Evolutionary conservation across 2,329 filamentous ascomycete genomes (phyloP), one percentile per base, ranked within the genome.

Genomic region (Colletotrichum simmondsii): DNA sequence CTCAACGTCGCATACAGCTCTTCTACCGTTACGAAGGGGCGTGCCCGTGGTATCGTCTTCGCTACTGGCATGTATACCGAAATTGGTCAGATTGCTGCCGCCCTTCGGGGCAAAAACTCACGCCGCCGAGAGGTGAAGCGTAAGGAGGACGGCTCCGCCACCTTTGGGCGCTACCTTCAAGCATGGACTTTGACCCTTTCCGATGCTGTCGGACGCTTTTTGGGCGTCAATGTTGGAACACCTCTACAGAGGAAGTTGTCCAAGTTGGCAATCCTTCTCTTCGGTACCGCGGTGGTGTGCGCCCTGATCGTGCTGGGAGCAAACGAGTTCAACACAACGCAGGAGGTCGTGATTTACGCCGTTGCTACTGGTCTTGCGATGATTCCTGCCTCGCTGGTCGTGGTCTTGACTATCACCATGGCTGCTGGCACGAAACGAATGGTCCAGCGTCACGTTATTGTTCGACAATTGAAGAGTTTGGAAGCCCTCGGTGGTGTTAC

Each of bases 221-320:
- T 89, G 64, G 88, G 84, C 60, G 79, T 85, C 72, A 83, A 81
- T 52, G 82, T 90, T 37, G 92, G 92, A 52, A 94, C 92, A 14
- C 92, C 92, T 1, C 84, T 94, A 37, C 92, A 93, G 80, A 89
- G 88, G 76, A 93, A 92, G 79, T 83, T 94, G 60, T 92, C 90
- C 77, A 92, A 92, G 80, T 88, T 94, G 69, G 92, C 92, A 6
- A 87, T 93, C 30, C 81, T 92, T 2, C 87, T 94, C 2, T 93
- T 94, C 77, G 89, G 86, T 60, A 88, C 92, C 42, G 92, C 84
- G 57, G 77, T 86, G 46, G 71, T 86, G 64, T 84, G 85, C 62
- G 84, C 83, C 28, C 81, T 86, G 69, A 86, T 87, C 63, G 85
- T 86, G 22, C 80, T 86, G 69, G 84, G 79, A 0, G 85, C 81